These are phyloP conservation scores for Penicillium bialowiezense DNA, from an alignment of 495 filamentous ascomycete species.

Conservation along the genomic window DNA sequence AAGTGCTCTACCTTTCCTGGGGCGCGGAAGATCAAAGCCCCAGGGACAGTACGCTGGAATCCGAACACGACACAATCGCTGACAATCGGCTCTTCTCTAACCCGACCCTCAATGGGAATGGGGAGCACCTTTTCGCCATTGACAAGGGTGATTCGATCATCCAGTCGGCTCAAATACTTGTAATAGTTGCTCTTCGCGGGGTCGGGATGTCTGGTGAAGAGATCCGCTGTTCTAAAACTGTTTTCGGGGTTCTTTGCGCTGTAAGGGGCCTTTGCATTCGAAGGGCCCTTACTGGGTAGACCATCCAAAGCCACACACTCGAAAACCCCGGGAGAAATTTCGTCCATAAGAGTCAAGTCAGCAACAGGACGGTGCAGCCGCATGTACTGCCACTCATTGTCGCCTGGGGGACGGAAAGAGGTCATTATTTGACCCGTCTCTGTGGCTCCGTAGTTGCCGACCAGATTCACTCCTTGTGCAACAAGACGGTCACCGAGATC, in stretches of 20 bases:
- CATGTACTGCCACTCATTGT: slow-evolving; percentile 69
- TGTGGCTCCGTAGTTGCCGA: slow-evolving; percentile 50
- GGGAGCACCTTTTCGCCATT: slow-evolving; percentile 72
- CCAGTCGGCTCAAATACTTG: slow-evolving; percentile 57
- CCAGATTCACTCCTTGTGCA: slow-evolving; percentile 51
- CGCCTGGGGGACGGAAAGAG: slow-evolving; percentile 41
- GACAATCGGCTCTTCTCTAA: slow-evolving; percentile 33
- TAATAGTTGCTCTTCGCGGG: slow-evolving; percentile 51
- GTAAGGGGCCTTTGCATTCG: slow-evolving; percentile 57
- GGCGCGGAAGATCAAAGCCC: slow-evolving; percentile 48
- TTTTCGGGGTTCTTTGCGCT: slow-evolving; percentile 49
- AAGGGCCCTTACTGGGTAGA: slow-evolving; percentile 63
- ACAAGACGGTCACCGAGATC: slow-evolving; percentile 55
- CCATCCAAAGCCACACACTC: slow-evolving; percentile 58
- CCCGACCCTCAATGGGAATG: slow-evolving; percentile 54
- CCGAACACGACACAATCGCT: slow-evolving; percentile 42
- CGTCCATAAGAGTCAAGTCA: slow-evolving; percentile 50
- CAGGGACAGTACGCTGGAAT: slow-evolving; percentile 33
- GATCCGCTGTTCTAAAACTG: slow-evolving; percentile 35
- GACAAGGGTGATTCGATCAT: slow-evolving; percentile 58
- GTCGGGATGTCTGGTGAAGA: slow-evolving; percentile 52
- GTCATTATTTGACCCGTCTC: slow-evolving; percentile 59
- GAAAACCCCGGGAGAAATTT: slow-evolving; percentile 47
- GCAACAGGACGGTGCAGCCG: slow-evolving; percentile 38
- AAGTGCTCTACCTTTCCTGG: slow-evolving; percentile 30